Percentiles rank a stretch among this genome's conserved stretches.
These are phyloP conservation scores for Bassia scoparia DNA, from an alignment of 148 eudicot genomes.

Conservation along the genomic window DNA sequence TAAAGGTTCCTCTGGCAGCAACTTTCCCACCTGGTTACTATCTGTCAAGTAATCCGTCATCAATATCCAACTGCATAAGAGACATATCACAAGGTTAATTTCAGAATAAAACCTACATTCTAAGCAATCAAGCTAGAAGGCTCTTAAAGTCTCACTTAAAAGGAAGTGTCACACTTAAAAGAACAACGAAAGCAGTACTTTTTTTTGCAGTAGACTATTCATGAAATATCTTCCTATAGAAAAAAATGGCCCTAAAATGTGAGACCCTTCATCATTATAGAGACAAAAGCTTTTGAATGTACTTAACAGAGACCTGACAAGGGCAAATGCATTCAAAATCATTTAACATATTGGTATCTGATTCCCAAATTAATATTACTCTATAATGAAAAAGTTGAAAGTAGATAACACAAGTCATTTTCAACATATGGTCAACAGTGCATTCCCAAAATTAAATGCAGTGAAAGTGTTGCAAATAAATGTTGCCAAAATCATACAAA, in stretches of 20 bases:
- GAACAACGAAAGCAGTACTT: no score
- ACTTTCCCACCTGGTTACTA: slow-evolving; percentile 68
- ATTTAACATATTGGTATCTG: no score
- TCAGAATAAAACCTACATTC: neutral
- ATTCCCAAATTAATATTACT: neutral
- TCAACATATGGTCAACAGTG: neutral
- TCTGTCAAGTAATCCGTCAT: slow-evolving; percentile 80
- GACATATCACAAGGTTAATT: neutral
- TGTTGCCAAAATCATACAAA: no score
- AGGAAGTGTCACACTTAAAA: no score
- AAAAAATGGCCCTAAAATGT: neutral
- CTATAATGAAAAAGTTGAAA: no score
- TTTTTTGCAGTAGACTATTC: no score
- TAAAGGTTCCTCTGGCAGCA: slow-evolving; percentile 82
- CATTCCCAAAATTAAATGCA: no score
- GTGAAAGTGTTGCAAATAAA: no score
- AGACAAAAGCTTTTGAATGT: neutral
- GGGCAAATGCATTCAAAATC: neutral
- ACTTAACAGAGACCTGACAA: neutral
- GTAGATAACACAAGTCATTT: neutral
- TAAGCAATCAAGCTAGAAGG: neutral
- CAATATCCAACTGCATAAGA: slow-evolving; percentile 79
- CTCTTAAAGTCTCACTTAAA: neutral
- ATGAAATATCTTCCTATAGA: neutral
- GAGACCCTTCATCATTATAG: neutral